Evolutionary conservation across 441 rosid genomes (phyloP).

Genomic region (Arabidopsis hybrid): DNA sequence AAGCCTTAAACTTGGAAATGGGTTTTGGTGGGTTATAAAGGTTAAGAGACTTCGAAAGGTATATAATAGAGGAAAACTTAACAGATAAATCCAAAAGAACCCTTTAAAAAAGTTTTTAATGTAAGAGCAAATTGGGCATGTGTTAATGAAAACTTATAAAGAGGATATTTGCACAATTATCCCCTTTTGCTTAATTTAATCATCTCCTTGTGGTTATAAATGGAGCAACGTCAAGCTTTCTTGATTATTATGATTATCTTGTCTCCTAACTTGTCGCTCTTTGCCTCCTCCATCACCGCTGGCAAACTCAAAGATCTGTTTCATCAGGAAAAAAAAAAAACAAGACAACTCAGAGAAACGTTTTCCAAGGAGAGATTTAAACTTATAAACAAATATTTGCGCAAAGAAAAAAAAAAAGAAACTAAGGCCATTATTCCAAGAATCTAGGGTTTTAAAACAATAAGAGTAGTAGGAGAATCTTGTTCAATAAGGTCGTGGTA

Average conservation of each 20-base stretch:
- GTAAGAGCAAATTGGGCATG: conserved; percentile 38
- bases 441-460: conserved; percentile 42
- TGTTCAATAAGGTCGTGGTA: conserved; percentile 38
- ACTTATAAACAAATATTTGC: conserved; percentile 7
- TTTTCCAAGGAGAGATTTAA: conserved; percentile 33
- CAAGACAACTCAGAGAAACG: conserved; percentile 33
- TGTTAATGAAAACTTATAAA: conserved; percentile 23
- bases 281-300: conserved; percentile 28
- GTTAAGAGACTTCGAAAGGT: conserved; percentile 31
- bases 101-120: background rate
- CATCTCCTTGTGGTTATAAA: conserved; percentile 34
- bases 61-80: conserved; percentile 11
- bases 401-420: background rate
- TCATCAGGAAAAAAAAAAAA: conserved; percentile 2
- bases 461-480: conserved; percentile 33
- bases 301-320: conserved; percentile 42
- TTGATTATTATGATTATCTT: conserved; percentile 36
- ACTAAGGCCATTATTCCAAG: conserved; percentile 32
- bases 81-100: conserved; percentile 31
- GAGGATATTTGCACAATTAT: conserved; percentile 24
- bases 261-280: conserved; percentile 37
- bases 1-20: conserved; percentile 39
- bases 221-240: conserved; percentile 37
- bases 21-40: conserved; percentile 23
- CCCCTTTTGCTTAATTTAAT: conserved; percentile 15